Percentiles rank a stretch among this genome's conserved stretches.
phyloP scores from a whole-genome alignment of 768 basidiomycete species.

The Tremella yokohamensis region DNA sequence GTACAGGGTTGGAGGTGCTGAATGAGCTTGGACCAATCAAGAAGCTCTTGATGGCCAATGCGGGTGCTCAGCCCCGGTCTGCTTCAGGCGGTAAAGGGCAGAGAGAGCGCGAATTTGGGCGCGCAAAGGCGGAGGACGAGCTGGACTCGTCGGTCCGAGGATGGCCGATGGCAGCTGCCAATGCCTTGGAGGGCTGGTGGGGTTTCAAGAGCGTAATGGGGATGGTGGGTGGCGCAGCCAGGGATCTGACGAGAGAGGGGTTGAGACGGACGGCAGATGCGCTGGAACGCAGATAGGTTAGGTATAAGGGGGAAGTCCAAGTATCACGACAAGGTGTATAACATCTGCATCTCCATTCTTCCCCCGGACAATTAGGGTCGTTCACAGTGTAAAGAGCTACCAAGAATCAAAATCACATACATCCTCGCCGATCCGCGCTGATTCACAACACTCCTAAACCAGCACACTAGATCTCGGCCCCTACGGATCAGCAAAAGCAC shows the following conservation, averaged over 20 bases:
- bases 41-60: slow-evolving; percentile 74
- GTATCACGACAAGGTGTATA: neutral
- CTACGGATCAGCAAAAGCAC: neutral
- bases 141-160: slow-evolving; percentile 22
- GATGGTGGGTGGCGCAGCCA: slow-evolving; percentile 26
- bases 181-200: slow-evolving; percentile 43
- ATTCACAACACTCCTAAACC: too few relatives aligned
- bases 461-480: slow-evolving; percentile 7
- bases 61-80: slow-evolving; percentile 56
- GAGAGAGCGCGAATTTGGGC: slow-evolving; percentile 23
- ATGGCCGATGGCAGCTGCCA: slow-evolving; percentile 32
- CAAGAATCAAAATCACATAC: too few relatives aligned
- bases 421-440: too few relatives aligned
- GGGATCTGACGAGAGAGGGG: slow-evolving; percentile 21
- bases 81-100: slow-evolving; percentile 6
- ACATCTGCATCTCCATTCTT: neutral
- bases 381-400: too few relatives aligned
- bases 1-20: slow-evolving; percentile 80
- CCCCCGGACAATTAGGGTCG: too few relatives aligned
- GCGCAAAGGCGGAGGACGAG: slow-evolving; percentile 12
- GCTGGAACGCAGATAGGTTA: slow-evolving; percentile 12
- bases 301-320: neutral
- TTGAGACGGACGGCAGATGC: slow-evolving; percentile 15
- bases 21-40: slow-evolving; percentile 85
- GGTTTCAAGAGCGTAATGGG: slow-evolving; percentile 34